Conservation (phyloP, 768 basidiomycete species). For the Cystobasidium tubakii region DNA sequence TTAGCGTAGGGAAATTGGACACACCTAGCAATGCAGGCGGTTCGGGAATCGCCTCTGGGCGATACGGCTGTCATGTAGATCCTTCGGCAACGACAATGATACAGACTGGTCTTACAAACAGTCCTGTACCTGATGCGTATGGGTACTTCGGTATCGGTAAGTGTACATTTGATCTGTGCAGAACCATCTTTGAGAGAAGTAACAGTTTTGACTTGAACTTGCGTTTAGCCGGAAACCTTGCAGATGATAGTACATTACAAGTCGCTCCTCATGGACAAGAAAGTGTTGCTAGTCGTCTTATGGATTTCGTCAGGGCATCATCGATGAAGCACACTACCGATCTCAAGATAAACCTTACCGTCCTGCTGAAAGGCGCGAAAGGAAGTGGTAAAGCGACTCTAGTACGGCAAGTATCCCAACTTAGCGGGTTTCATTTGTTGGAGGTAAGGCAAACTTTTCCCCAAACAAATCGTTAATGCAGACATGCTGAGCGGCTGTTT, state of each 20-base stretch:
- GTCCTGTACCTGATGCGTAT: constrained; percentile 4
- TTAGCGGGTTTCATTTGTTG: constrained; percentile 68
- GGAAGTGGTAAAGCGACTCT: constrained; percentile 75
- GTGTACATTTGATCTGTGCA: not conserved
- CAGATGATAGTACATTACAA: not conserved
- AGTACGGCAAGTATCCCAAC: constrained; percentile 51
- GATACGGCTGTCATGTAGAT: constrained; percentile 16
- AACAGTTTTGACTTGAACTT: too few relatives aligned
- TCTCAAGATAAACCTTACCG: constrained; percentile 59
- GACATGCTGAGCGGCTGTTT: too few relatives aligned
- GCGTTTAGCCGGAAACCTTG: not conserved
- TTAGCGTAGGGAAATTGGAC: constrained; percentile 71
- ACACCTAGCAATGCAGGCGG: not conserved
- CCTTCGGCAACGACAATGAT: constrained; percentile 28
- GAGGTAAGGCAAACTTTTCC: not conserved
- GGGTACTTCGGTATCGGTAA: constrained; percentile 11
- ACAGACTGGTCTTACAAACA: constrained; percentile 30
- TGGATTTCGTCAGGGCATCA: constrained; percentile 29
- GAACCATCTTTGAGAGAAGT: too few relatives aligned
- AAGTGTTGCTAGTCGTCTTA: constrained; percentile 15
- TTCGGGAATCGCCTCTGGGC: constrained; percentile 46
- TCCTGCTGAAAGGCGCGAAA: constrained; percentile 70
- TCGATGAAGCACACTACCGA: constrained; percentile 48
- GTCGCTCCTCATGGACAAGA: not conserved
- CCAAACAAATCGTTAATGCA: too few relatives aligned